These are phyloP conservation scores for Helichrysum umbraculigerum DNA, from an alignment of 129 eudicot genomes.

Conservation along the genomic window DNA sequence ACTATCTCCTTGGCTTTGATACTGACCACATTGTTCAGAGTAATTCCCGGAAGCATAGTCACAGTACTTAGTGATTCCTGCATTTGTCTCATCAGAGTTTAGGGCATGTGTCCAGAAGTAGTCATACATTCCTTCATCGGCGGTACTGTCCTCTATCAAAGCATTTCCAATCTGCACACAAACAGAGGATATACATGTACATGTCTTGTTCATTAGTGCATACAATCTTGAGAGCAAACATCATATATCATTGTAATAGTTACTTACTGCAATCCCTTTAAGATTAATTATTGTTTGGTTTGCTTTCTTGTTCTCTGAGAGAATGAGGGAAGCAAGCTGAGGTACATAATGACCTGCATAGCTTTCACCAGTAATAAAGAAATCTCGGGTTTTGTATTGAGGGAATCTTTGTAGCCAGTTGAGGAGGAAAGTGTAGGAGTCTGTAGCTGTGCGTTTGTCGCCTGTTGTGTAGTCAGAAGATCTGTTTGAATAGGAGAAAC, in stretches of 20 bases:
- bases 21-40: slow-evolving; percentile 21
- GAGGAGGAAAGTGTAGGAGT: slow-evolving; percentile 45
- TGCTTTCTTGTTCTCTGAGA: slow-evolving; percentile 38
- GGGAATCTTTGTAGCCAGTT: slow-evolving; percentile 59
- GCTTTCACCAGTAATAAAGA: slow-evolving; percentile 56
- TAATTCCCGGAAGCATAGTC: slow-evolving; percentile 28
- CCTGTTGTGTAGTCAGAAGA: slow-evolving; percentile 41
- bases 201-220: not conserved
- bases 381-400: slow-evolving; percentile 41
- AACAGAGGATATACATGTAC: not conserved
- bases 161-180: slow-evolving; percentile 44
- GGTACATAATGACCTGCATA: slow-evolving; percentile 48
- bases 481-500: slow-evolving; percentile 53
- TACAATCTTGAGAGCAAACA: not conserved
- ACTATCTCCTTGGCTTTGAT: slow-evolving; percentile 5
- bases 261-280: slow-evolving; percentile 14
- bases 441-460: slow-evolving; percentile 48
- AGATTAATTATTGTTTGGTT: slow-evolving; percentile 41
- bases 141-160: slow-evolving; percentile 30
- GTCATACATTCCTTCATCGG: slow-evolving; percentile 34
- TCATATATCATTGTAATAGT: not conserved
- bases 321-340: slow-evolving; percentile 45
- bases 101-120: slow-evolving; percentile 49
- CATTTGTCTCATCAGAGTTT: slow-evolving; percentile 46
- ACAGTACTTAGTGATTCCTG: slow-evolving; percentile 32